Base-by-base conservation (phyloP, 352 stramenopile genomes). In the Phytophthora melonis region DNA sequence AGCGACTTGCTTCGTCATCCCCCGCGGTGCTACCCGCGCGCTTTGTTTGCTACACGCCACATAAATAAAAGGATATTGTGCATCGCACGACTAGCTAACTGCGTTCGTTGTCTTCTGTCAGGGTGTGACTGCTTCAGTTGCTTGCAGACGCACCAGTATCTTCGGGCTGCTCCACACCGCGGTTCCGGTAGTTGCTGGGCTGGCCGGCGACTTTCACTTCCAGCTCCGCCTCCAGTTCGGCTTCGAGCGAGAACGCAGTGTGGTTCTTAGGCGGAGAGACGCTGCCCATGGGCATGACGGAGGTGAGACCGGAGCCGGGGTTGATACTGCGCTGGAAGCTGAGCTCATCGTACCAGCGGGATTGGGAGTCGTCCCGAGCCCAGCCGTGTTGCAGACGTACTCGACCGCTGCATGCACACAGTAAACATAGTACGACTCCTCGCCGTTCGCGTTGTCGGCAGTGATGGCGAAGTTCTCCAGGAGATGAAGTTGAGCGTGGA, bases 391-490 rank as follows among this genome's bases (percentile, higher is more conserved):
- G 77, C 89, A 96, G 14, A 96, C 79, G 70, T 91, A 93, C 75
- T 96, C 89, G 19, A 96, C 85, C 3, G 89, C 89, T 0, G 87
- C 88, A 45, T 96, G 89, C 16, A 96, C 88, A 66, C 89, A 96
- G 58, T 96, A 96, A 16, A 96, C 89, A 66, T 96, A 96, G 67
- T 96, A 96, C n/a, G 89, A 93, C 60, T 95, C 89, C 68, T 96
- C 89, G 8, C 89, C 89, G 32, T 95, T 96, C 27, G 81, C 83
- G 53, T 94, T 96, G 18, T 86, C 76, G 39, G 75, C 80, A 30
- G 81, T 92, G 74, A 96, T 93, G n/a, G 89, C 89, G 19, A 84
- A 96, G 54, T 92, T 91, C 70, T 96, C 89, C 27, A 96, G 73
- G 64, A 95, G 60, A 78, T 96, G 87, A 53, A 96, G 75, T 43